These are phyloP conservation scores for Pholiota molesta DNA, from an alignment of 768 basidiomycete genomes.

Conservation along the genomic window DNA sequence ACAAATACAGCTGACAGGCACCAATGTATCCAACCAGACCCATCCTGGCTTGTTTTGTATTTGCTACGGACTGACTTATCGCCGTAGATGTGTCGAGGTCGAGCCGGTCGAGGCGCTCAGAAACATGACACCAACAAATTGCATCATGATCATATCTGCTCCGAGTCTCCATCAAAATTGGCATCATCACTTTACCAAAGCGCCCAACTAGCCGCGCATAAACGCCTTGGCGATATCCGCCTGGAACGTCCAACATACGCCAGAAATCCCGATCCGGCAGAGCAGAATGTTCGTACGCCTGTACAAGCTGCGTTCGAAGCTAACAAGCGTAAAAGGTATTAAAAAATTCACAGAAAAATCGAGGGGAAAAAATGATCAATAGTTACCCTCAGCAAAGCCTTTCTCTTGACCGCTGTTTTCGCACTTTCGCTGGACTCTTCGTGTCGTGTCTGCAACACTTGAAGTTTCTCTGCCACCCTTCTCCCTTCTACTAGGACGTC, in stretches of 20 bases:
- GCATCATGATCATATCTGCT: neutral
- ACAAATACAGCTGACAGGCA: neutral
- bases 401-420: slow-evolving; percentile 62
- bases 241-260: slow-evolving; percentile 70
- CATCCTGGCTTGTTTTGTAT: too few relatives aligned
- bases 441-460: slow-evolving; percentile 55
- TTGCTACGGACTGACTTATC: neutral
- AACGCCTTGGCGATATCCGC: slow-evolving; percentile 67
- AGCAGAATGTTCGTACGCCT: slow-evolving; percentile 72
- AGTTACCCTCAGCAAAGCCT: slow-evolving; percentile 67
- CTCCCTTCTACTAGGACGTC: slow-evolving; percentile 68
- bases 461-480: slow-evolving; percentile 61
- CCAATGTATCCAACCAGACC: too few relatives aligned
- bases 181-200: neutral
- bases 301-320: slow-evolving; percentile 75
- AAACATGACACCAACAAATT: neutral
- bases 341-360: neutral
- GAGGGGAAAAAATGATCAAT: slow-evolving; percentile 1
- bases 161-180: too few relatives aligned
- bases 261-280: slow-evolving; percentile 72
- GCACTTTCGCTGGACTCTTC: slow-evolving; percentile 65
- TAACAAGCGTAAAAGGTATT: slow-evolving; percentile 27
- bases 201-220: slow-evolving; percentile 2
- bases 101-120: too few relatives aligned
- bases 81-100: too few relatives aligned